Base-by-base conservation (phyloP, 2,329 filamentous ascomycete species). In the Amesomyces nigricolor region DNA sequence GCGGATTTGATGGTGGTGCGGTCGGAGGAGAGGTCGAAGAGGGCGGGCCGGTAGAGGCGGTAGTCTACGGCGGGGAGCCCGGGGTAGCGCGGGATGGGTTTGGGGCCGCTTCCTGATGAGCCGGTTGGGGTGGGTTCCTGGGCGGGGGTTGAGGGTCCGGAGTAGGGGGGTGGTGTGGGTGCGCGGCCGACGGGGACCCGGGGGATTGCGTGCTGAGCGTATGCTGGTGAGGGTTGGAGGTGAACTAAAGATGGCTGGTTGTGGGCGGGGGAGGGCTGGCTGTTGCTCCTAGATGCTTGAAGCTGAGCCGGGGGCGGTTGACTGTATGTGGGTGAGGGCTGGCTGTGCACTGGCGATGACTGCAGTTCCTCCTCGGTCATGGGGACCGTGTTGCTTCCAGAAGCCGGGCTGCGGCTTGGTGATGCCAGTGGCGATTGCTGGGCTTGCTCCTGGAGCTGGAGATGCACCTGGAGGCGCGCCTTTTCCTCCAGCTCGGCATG, bases 21-120 rank as follows among this genome's bases (percentile, higher is more conserved):
- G 64, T 82, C 78, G 9, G 69, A 54, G 0, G 77, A 80, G 3
- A 81, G 69, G 44, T 74, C 73, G 64, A 81, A 82, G 35, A 77
- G 69, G 4, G 76, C 74, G 14, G 78, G 79, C 6, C 69, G 70
- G 66, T 82, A 82, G 16, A 76, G 71, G n/a, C 73, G 71, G 65
- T 80, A 79, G 66, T 80, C 76, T 14, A 80, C 62, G 19, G 64
- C 64, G 1, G 77, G 77, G 5, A 80, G 71, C 6, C 77, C 78
- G 1, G 75, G 73, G 58, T 78, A 76, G 26, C 67, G 68, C 42
- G 71, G 70, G 3, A 66, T 65, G 11, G 65, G 67, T 17, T 61
- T 67, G 19, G 58, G 51, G n/a, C 26, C 32, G 47, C 48, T 37
- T 16, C 16, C 13, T 17, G 42, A 16, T 26, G 47, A 44, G 9